A percentile compares a stretch with the other conserved stretches of the same genome.
phyloP scores from a whole-genome alignment of 208 protist genomes.

The Trypanosoma theileri region DNA sequence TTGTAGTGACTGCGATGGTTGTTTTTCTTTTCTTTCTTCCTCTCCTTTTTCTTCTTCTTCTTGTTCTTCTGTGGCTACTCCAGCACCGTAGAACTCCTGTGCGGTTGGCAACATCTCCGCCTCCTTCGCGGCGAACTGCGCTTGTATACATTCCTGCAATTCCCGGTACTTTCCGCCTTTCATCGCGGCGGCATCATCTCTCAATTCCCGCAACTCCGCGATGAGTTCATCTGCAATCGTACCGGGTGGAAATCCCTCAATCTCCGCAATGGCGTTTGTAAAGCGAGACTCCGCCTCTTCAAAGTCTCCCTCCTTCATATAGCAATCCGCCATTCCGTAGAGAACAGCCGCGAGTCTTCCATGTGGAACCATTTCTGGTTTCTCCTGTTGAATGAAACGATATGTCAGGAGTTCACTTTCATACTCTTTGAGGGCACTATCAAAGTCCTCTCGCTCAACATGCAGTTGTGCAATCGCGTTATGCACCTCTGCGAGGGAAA shows the following conservation, averaged over 20 bases:
- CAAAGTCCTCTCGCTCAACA: slow-evolving; percentile 78
- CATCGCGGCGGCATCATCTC: slow-evolving; percentile 83
- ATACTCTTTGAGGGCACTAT: slow-evolving; percentile 76
- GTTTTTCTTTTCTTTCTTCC: not conserved
- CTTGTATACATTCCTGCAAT: slow-evolving; percentile 65
- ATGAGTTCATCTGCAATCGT: slow-evolving; percentile 52
- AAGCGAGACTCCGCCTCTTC: slow-evolving; percentile 78
- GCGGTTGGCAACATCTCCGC: slow-evolving; percentile 59
- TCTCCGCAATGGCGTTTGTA: slow-evolving; percentile 53
- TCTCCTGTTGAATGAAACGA: slow-evolving; percentile 57
- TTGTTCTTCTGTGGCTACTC: slow-evolving; percentile 7
- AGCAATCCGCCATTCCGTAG: slow-evolving; percentile 84
- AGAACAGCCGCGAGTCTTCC: slow-evolving; percentile 62
- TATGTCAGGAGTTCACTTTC: slow-evolving; percentile 83
- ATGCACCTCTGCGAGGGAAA: slow-evolving; percentile 76
- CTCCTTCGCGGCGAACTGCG: slow-evolving; percentile 63
- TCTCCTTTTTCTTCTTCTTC: not conserved
- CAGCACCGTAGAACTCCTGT: slow-evolving; percentile 58
- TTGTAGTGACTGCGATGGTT: slow-evolving; percentile 1
- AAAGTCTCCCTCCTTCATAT: slow-evolving; percentile 83
- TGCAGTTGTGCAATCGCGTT: slow-evolving; percentile 81
- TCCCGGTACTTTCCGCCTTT: slow-evolving; percentile 67
- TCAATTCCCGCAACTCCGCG: slow-evolving; percentile 65
- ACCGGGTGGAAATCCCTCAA: slow-evolving; percentile 49
- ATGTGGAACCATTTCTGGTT: slow-evolving; percentile 31